phyloP scores from a whole-genome alignment of 352 stramenopile genomes.

The Phytophthora palmivora region DNA sequence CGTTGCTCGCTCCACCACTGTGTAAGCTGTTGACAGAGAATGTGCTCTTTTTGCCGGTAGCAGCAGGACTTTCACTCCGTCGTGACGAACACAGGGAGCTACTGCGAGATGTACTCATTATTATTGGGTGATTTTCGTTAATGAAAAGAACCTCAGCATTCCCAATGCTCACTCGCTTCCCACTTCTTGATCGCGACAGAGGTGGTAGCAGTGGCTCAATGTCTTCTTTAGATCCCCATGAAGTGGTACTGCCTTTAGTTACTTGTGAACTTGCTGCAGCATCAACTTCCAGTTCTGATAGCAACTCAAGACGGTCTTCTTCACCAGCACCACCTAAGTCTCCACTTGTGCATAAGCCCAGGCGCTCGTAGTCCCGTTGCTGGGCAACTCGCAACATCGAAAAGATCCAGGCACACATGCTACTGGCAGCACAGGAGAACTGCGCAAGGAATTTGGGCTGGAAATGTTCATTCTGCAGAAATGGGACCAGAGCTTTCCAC shows the following conservation, averaged over 20 bases:
- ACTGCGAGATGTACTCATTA: conserved; percentile 20
- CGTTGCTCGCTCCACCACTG: conserved; percentile 25
- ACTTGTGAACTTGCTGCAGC: conserved; percentile 38
- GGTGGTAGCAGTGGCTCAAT: conserved; percentile 19
- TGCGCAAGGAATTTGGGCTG: conserved; percentile 65
- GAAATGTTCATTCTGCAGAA: conserved; percentile 79
- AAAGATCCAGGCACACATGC: conserved; percentile 75
- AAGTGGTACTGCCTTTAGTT: conserved; percentile 3
- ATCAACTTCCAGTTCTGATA: conserved; percentile 67
- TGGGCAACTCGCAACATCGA: conserved; percentile 46
- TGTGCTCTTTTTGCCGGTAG: conserved; percentile 9
- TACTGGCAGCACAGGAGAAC: conserved; percentile 56
- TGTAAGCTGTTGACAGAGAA: conserved; percentile 28
- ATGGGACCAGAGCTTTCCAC: conserved; percentile 74
- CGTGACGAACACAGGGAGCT: conserved; percentile 26
- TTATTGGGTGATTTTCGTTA: conserved; percentile 72
- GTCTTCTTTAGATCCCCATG: conserved; percentile 7
- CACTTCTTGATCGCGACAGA: conserved; percentile 32
- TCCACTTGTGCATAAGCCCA: conserved; percentile 25
- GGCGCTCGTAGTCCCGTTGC: conserved; percentile 40
- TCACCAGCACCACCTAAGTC: conserved; percentile 31
- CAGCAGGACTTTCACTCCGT: conserved; percentile 17
- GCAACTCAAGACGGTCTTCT: conserved; percentile 56
- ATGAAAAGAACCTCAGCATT: conserved; percentile 75
- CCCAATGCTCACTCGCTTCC: conserved; percentile 71